Base-by-base conservation (phyloP, 78 protist genomes). In the Acrasis kona region DNA sequence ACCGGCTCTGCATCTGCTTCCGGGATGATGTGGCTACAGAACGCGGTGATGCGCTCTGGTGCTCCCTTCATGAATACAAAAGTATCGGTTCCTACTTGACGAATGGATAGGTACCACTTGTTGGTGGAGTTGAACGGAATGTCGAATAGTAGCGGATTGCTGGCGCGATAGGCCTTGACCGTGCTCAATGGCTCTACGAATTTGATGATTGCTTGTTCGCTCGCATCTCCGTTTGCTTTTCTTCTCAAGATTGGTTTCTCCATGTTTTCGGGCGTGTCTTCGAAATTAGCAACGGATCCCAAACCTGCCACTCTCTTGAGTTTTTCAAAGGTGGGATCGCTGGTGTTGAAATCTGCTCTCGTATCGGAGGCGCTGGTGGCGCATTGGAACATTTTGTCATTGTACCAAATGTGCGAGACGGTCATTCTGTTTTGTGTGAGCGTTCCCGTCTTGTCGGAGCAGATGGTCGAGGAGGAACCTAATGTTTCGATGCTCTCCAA, bases 371-470 rank as follows among this genome's bases (percentile, higher is more conserved):
- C 68, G 78, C 57, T 32, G 40, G 82, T 19, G 27, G 1, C 37
- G 30, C 7, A 31, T 34, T 36, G 37, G 37, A 32, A 28, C 72
- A 77, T 2, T 36, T 64, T 2, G 66, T 37, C 58, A 50, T 65
- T 36, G 72, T 41, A 28, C 76, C 8, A 78, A 6, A 87, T 5
- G 38, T 78, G 68, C 41, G 72, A 61, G 7, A 84, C 84, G 10
- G 82, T 80, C 92, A 89, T 95, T 35, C 75, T 64, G 37, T 92
- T 92, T 65, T 86, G 91, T 41, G 98, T 95, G 27, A 95, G 86
- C 12, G 98, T 95, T 31, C 98, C 98, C 36, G 98, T 95, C 87
- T 95, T 95, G 80, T 95, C 98, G 1, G 89, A 80, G 39, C 95
- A 89, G 30, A 95, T 88, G 2, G 83, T 84, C 19, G 78, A 76